Evolutionary conservation across 176 grass and related monocot species (phyloP), one percentile per base, ranked within the genome.

Genomic region (Olyra latifolia): DNA sequence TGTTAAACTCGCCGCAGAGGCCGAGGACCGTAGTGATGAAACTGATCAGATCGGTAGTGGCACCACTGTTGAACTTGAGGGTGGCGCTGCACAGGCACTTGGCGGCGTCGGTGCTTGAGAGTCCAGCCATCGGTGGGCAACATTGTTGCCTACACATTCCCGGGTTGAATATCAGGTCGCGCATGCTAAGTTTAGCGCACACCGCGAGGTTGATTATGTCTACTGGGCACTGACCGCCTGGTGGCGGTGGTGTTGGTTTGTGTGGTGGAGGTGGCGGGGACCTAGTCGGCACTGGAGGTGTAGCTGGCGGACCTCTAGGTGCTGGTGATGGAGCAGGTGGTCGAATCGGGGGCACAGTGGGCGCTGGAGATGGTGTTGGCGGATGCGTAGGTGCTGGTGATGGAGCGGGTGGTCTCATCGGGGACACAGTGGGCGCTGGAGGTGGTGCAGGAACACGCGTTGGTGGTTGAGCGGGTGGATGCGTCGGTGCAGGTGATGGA

Each of bases 21-120:
- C 0, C 2, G 14, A 62, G 27, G 11, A 32, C 16, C 14, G 0
- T 1, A 0, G 1, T 62, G 6, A 62, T 62, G 2, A 7, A 16
- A 17, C 0, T 0, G 13, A 1, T n/a, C n/a, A n/a, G 0, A 62
- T 8, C 2, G 28, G 16, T 0, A 14, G 6, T 4, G 62, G 1
- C 54, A 56, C 54, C 54, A 23, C 9, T 1, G 6, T 24, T 35
- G 61, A 4, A 0, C 28, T 3, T 20, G 16, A 20, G 13, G 19
- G 62, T 15, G 62, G 62, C 29, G 62, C 7, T 35, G 29, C 62
- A 65, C 62, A 65, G 0, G 62, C 62, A 65, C 19, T 20, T 65
- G 2, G 16, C 62, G 32, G 62, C 30, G 7, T 20, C 16, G 16
- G 30, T 20, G 62, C 35, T 39, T 17, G 29, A 35, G 62, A 64